Percentiles rank a stretch among this genome's conserved stretches.
phyloP scores from a whole-genome alignment of 2,329 filamentous ascomycete species.

The Paecilomyces niveus region DNA sequence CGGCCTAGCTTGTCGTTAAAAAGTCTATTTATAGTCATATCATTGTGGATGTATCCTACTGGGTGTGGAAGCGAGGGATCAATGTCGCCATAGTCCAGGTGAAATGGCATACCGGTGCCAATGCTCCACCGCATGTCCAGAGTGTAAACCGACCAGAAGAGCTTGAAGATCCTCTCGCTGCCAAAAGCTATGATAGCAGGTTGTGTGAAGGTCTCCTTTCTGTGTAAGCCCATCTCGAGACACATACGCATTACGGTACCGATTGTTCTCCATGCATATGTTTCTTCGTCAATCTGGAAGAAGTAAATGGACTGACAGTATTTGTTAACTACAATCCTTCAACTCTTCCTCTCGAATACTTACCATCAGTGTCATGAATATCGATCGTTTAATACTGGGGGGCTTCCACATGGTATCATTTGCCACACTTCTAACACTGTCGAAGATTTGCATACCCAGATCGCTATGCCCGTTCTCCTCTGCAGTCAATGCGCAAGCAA shows the following conservation, averaged over 20 bases:
- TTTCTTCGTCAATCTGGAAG: conserved; percentile 79
- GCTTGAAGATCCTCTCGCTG: conserved; percentile 58
- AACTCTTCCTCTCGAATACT: conserved; percentile 3
- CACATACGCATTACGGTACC: conserved; percentile 75
- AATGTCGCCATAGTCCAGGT: conserved; percentile 75
- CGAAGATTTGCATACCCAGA: conserved; percentile 64
- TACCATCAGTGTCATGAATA: conserved; percentile 47
- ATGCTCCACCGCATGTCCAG: conserved; percentile 87
- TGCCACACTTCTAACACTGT: conserved; percentile 64
- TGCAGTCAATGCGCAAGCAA: conserved; percentile 68
- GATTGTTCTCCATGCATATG: conserved; percentile 81
- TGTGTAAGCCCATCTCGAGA: conserved; percentile 73
- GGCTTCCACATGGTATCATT: conserved; percentile 57
- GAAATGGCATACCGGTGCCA: conserved; percentile 76
- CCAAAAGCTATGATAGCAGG: conserved; percentile 61
- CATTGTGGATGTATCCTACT: conserved; percentile 38
- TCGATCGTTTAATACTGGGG: conserved; percentile 52
- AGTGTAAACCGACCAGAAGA: conserved; percentile 83
- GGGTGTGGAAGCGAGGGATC: conserved; percentile 72
- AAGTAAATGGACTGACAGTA: conserved; percentile 59
- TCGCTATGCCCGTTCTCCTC: conserved; percentile 73
- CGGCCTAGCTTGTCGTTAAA: conserved; percentile 20
- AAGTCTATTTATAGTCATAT: background rate
- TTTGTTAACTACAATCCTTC: conserved; percentile 1
- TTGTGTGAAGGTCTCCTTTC: conserved; percentile 62